Evolutionary conservation across 2,329 filamentous ascomycete genomes (phyloP), one percentile per base, ranked within the genome.

Genomic region (Metarhizium album): DNA sequence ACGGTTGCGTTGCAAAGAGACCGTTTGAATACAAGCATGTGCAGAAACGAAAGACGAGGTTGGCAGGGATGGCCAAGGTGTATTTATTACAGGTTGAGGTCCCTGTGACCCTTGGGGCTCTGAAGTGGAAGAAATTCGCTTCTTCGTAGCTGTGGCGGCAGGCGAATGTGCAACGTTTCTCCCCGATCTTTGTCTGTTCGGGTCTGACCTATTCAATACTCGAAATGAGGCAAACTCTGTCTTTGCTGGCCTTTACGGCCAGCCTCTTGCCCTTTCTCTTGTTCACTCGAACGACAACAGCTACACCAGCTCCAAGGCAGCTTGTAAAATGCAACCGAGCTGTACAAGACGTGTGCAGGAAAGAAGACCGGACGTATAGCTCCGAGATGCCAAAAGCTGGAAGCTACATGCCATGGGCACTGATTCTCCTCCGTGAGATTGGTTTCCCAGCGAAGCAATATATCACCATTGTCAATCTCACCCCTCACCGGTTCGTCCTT

Each of bases 391-490:
- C 46, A 22, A 40, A 43, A 23, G 29, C 9, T 7, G 53, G 51
- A 5, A 53, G 31, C 31, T 49, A 50, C 38, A 54, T 54, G 53
- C 51, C 51, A 7, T 54, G 53, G 53, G 35, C 23, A 9, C 37
- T 42, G n/a, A 50, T 53, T 6, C 47, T 42, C 3, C 38, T 50
- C 13, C 48, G 29, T 14, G 18, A 29, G 11, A 18, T 53, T 31
- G 52, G 52, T 7, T 53, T 53, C 23, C 43, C 52, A 1, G 48
- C 53, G 16, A 58, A 53, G 20, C 62, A 61, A 35, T 67, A 64
- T 52, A 51, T 67, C 47, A 64, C 64, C 2, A 62, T 67, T 16
- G 64, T 67, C 29, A 67, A 67, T 42, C 56, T 67, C 27, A 67
- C 64, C 3, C 65, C 65, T 1, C 60, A 67, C 38, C 55, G 57